These are phyloP conservation scores for Auricularia cornea DNA, from an alignment of 768 basidiomycete genomes.

Conservation along the genomic window DNA sequence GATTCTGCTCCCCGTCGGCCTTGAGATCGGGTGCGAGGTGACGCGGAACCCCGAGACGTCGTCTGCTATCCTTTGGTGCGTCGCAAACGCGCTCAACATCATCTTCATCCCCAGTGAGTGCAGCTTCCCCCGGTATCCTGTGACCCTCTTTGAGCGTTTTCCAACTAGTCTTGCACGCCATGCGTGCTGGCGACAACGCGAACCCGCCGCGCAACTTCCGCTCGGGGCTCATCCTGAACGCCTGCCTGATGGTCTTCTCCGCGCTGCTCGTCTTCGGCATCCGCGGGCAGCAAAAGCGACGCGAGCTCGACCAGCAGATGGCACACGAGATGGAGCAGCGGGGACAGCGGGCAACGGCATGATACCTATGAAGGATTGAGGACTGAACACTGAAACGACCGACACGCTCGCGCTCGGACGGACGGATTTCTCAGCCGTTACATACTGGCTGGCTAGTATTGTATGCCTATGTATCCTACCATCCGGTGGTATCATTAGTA, in stretches of 20 bases:
- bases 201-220: constrained; percentile 70
- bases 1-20: constrained; percentile 62
- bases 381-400: not conserved
- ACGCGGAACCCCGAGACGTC: constrained; percentile 74
- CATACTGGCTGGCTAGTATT: not conserved
- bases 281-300: constrained; percentile 53
- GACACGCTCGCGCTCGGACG: too few relatives aligned
- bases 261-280: constrained; percentile 41
- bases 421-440: too few relatives aligned
- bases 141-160: not conserved
- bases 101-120: constrained; percentile 53
- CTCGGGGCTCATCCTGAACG: constrained; percentile 59
- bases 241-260: constrained; percentile 35
- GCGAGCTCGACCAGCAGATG: constrained; percentile 53
- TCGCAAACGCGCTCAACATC: constrained; percentile 56
- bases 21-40: constrained; percentile 74
- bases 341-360: not conserved
- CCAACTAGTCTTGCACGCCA: constrained; percentile 57
- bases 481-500: too few relatives aligned
- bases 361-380: not conserved
- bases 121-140: not conserved
- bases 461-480: not conserved
- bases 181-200: constrained; percentile 53
- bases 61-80: constrained; percentile 68
- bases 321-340: not conserved